Conservation (phyloP, 1,284 basidiomycete species). For the Cystobasidiaceae sp. region DNA sequence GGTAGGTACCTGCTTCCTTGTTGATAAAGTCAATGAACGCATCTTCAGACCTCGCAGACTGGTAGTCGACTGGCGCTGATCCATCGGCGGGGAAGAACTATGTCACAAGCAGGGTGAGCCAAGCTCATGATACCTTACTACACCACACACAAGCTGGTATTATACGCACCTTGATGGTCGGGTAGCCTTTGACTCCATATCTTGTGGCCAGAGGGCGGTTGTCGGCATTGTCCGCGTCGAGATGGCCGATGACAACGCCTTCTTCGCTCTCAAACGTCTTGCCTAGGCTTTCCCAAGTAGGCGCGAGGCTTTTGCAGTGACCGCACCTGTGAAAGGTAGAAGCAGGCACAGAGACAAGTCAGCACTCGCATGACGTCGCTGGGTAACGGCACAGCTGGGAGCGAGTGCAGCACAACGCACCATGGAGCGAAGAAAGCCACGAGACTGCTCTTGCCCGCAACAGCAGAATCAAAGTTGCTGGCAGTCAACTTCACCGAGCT, state of each 20-base stretch:
- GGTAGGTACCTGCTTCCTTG: conserved; percentile 79
- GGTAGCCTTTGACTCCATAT: conserved; percentile 68
- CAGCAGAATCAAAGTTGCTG: conserved; percentile 66
- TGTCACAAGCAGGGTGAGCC: neutral
- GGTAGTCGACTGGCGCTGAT: conserved; percentile 45
- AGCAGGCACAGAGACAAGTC: conserved; percentile 10
- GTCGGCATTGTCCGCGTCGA: conserved; percentile 77
- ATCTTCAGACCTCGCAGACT: conserved; percentile 52
- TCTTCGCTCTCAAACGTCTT: conserved; percentile 69
- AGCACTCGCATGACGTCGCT: conserved; percentile 33
- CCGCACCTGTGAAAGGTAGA: conserved; percentile 45
- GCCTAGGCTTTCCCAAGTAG: conserved; percentile 69
- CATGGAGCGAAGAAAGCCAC: conserved; percentile 42
- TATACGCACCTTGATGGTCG: conserved; percentile 67
- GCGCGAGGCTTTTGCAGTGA: conserved; percentile 45
- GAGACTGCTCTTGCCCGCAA: conserved; percentile 24
- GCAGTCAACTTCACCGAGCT: conserved; percentile 63
- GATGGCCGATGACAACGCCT: conserved; percentile 77
- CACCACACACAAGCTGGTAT: neutral
- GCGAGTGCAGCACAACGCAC: neutral
- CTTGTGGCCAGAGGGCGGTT: conserved; percentile 70
- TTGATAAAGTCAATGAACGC: conserved; percentile 59
- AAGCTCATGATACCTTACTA: neutral
- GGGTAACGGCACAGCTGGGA: neutral
- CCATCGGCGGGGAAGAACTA: conserved; percentile 74